Evolutionary conservation across 805 yeast species (phyloP), one percentile per base, ranked within the genome.

Genomic region (Lipomyces sp.): DNA sequence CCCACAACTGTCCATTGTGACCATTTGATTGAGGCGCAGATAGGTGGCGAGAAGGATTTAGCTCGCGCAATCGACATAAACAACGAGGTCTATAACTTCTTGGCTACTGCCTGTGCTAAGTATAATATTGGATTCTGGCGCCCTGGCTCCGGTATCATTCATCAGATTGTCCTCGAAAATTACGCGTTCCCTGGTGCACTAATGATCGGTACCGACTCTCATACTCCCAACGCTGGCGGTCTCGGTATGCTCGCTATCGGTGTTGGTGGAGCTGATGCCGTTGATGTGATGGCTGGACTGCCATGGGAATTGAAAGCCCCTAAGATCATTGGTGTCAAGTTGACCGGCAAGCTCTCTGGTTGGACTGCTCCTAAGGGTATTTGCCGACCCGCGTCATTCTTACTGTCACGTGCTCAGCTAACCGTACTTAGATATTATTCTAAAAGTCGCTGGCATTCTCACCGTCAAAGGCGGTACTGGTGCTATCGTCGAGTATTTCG

Each of bases 231-330:
- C 76, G 99, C 99, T 37, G 99, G 99, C 82, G 99, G 99, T 73
- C 82, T 95, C 70, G 99, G 99, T 78, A 97, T 97, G 72, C 88
- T 94, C 72, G 98, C 99, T 75, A 95, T 95, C 77, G 99, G 99
- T 81, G 99, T 95, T 53, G 99, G 99, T 81, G 99, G 99, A 83
- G 99, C 99, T 64, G 99, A 95, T 81, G 99, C 99, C 53, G 99
- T 95, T 64, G 99, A 95, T 80, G 99, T 95, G 60, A 82, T 95
- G 76, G 92, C 98, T 55, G 97, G 95, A 72, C 89, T 95, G 37
- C 98, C 99, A 65, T 95, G 99, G 99, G 99, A 95, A 82, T 86
- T 95, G 79, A 93, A 93, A 83, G 98, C 98, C 63, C 99, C 99
- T 73, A 91, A 91, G 81, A 82, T 92, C 54, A 82, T 95, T 71